Conservation (phyloP, 2,329 filamentous ascomycete species). For the Mycosphaerella sp. region DNA sequence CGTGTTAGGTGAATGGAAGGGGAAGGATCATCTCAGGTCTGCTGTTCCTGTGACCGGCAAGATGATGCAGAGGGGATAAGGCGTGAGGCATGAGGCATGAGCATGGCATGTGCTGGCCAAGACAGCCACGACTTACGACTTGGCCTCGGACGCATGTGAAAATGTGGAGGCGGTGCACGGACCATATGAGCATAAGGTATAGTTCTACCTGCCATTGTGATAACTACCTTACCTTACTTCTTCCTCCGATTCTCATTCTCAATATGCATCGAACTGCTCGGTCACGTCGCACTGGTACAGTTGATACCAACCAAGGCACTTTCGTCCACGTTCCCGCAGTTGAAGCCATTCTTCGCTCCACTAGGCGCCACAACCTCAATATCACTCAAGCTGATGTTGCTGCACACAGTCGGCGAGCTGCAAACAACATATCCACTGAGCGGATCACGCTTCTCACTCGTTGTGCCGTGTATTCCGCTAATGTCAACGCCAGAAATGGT, state of each 20-base stretch:
- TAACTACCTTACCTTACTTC: too few species aligned
- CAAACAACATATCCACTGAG: slow-evolving; percentile 42
- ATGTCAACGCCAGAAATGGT: slow-evolving; percentile 53
- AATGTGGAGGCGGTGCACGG: too few species aligned
- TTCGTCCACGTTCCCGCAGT: slow-evolving; percentile 31
- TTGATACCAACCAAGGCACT: slow-evolving; percentile 29
- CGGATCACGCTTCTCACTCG: slow-evolving; percentile 41
- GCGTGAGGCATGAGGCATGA: too few species aligned
- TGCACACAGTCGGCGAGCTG: slow-evolving; percentile 43
- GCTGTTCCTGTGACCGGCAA: not conserved
- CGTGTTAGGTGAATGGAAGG: not conserved
- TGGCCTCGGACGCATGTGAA: slow-evolving; percentile 3
- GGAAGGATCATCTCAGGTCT: not conserved
- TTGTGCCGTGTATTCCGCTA: slow-evolving; percentile 52
- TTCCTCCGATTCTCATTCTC: too few species aligned
- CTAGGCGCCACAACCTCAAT: slow-evolving; percentile 27
- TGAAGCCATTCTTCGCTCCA: slow-evolving; percentile 28
- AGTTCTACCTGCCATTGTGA: too few species aligned
- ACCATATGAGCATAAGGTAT: too few species aligned
- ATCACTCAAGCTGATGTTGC: slow-evolving; percentile 42
- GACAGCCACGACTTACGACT: too few species aligned
- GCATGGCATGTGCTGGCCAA: slow-evolving; percentile 1
- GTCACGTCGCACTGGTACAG: slow-evolving; percentile 21
- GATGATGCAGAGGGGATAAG: not conserved
- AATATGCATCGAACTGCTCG: too few species aligned